Percentiles rank a stretch among this genome's conserved stretches.
phyloP scores from a whole-genome alignment of 2,329 filamentous ascomycete genomes.

The Emmonsiellopsis sp. region DNA sequence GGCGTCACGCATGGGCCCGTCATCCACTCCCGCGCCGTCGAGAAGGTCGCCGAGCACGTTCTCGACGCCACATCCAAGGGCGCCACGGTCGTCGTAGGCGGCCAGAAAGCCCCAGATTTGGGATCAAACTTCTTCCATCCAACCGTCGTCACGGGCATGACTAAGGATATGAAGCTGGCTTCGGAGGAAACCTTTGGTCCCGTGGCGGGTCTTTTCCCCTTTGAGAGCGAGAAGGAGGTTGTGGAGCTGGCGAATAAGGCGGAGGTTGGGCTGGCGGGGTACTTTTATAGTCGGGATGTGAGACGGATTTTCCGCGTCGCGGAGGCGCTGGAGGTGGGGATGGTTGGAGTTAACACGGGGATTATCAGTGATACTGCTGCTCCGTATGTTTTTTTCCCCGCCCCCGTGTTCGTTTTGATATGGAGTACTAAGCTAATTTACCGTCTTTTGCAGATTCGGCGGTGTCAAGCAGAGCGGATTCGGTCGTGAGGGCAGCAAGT shows the following conservation, averaged over 20 bases:
- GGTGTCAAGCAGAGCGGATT: slow-evolving; percentile 78
- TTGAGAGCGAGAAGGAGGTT: slow-evolving; percentile 82
- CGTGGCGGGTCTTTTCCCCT: slow-evolving; percentile 80
- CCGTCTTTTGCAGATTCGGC: slow-evolving; percentile 48
- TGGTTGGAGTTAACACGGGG: slow-evolving; percentile 63
- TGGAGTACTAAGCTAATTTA: background rate
- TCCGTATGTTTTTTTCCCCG: slow-evolving; percentile 28
- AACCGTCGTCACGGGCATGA: slow-evolving; percentile 84
- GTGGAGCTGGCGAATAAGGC: slow-evolving; percentile 71
- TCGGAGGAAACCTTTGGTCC: slow-evolving; percentile 93
- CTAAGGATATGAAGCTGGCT: slow-evolving; percentile 70
- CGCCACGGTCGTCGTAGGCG: slow-evolving; percentile 64
- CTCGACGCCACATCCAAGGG: slow-evolving; percentile 71
- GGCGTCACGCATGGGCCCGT: slow-evolving; percentile 41
- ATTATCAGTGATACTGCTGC: slow-evolving; percentile 46
- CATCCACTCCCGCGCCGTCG: slow-evolving; percentile 70
- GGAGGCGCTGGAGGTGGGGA: slow-evolving; percentile 46
- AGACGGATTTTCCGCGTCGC: slow-evolving; percentile 52
- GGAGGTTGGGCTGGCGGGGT: slow-evolving; percentile 83
- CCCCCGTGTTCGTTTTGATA: background rate
- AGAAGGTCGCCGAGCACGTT: slow-evolving; percentile 73
- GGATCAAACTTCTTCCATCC: slow-evolving; percentile 83
- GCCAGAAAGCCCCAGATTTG: slow-evolving; percentile 62
- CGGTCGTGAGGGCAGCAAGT: slow-evolving; percentile 67
- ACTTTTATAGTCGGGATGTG: slow-evolving; percentile 70